Evolutionary conservation across 371 early-diverging fungal genomes (phyloP), one percentile per base, ranked within the genome.

Genomic region (Syncephalastrum contaminatum): DNA sequence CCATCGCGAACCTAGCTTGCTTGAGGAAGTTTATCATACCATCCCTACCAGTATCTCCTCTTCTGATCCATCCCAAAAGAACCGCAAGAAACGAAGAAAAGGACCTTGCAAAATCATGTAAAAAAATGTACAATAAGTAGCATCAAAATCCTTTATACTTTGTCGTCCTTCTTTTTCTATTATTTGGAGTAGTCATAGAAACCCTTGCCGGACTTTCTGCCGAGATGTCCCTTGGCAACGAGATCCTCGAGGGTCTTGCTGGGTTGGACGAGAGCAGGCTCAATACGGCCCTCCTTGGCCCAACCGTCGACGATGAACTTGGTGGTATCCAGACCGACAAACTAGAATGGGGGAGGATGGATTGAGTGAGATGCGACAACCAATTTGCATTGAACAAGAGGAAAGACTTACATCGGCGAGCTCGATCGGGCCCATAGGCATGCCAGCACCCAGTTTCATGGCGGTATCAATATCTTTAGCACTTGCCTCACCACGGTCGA

Each of bases 381-480:
- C 22, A 0, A 24, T 22, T 25, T 25, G 25, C 5, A 25, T 25
- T 25, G 21, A 25, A 25, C 20, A 12, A 43, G 4, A 21, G 14
- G 45, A 5, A 22, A 41, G 18, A 75, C 90, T 64, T 78, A 88
- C 87, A 69, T 96, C 98, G 49, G 88, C 83, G 39, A 96, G 83
- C 76, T 95, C 94, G 60, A 96, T 89, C 15, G 98, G 97, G 16
- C 98, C 98, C 97, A 98, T 96, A 3, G 97, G 98, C 84, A 95
- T 95, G 30, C 97, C 98, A 46, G 97, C 96, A 56, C 98, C 98
- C 47, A 96, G 86, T 73, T 96, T 96, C 98, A 98, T 98, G 36
- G 96, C 96, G 24, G 84, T 88, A 66, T 98, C 98, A 43, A 98
- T 87, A 66, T 98, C 98, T 63, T 87, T 73, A 48, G 87, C 75